Evolutionary conservation across 2,329 filamentous ascomycete genomes (phyloP), one percentile per base, ranked within the genome.

Genomic region (Epichloe glyceriae): DNA sequence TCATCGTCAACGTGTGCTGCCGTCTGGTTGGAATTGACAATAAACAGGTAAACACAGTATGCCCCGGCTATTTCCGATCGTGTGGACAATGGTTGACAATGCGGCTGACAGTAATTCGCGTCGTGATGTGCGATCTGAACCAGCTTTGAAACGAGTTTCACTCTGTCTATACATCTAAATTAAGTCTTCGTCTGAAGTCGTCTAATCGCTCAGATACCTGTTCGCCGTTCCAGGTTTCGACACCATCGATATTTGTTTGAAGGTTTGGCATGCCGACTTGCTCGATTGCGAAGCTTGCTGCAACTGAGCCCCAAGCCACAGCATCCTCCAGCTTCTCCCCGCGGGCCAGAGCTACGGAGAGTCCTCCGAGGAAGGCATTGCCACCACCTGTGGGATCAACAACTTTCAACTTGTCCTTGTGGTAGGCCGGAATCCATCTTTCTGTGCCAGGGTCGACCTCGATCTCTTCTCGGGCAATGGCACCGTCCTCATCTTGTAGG

Each of bases 341-440:
- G 49, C 84, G 70, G 34, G 73, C 82, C 57, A 85, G 67, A 1
- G 73, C 80, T 12, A 82, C 71, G 0, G 73, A 70, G 45, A 82
- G 58, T n/a, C 77, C 76, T 20, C 76, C 76, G 22, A 96, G 72
- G 60, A 96, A 97, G 0, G 86, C 83, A 66, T 98, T 98, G 0
- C 93, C 93, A 19, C 89, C 93, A 10, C 93, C 93, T 0, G 93
- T 97, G 0, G 91, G 90, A 65, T 97, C 93, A n/a, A 93, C 70
- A 1, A 96, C 88, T 52, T 71, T 78, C 8, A 58, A 52, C 1
- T 58, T 41, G 38, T 69, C 64, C 5, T 63, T 67, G 61, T 90
- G 86, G 62, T 85, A 91, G 7, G 90, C 86, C 12, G 86, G 87
- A 22, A 95, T 69, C 86, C 88, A 95, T 53, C 75, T 70, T 59